phyloP scores from a whole-genome alignment of 2,329 filamentous ascomycete species.

The Fusarium neocosmosporiellum region DNA sequence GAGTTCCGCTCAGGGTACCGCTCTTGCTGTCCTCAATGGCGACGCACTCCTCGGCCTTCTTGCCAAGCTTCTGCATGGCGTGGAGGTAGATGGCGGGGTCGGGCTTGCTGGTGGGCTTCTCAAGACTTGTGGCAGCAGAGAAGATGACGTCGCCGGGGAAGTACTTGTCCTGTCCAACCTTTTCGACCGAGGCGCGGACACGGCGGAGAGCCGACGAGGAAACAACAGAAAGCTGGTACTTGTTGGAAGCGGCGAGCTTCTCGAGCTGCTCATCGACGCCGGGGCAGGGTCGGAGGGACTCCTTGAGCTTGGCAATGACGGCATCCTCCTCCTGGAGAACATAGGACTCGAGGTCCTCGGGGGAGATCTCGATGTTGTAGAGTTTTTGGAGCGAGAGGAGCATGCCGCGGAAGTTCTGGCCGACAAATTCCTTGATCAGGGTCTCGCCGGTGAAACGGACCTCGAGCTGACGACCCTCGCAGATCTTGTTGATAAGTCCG shows the following conservation, averaged over 20 bases:
- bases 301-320: conserved; percentile 83
- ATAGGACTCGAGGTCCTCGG: conserved; percentile 77
- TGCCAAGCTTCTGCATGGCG: conserved; percentile 79
- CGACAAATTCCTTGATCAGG: conserved; percentile 88
- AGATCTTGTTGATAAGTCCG: conserved; percentile 87
- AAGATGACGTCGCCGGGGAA: conserved; percentile 82
- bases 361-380: conserved; percentile 76
- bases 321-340: conserved; percentile 83
- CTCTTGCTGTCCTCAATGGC: conserved; percentile 92
- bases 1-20: conserved; percentile 78
- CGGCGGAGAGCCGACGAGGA: conserved; percentile 82
- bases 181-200: conserved; percentile 81
- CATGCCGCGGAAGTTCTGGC: conserved; percentile 96
- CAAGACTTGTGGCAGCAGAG: conserved; percentile 82
- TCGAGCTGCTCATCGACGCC: conserved; percentile 77
- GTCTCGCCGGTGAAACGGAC: conserved; percentile 81
- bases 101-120: conserved; percentile 87
- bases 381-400: conserved; percentile 80
- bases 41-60: conserved; percentile 76
- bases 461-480: conserved; percentile 70
- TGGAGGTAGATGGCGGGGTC: conserved; percentile 89
- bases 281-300: conserved; percentile 73
- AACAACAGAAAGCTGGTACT: conserved; percentile 83
- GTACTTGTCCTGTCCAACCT: conserved; percentile 82
- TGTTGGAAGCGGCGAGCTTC: conserved; percentile 67